Evolutionary conservation across 371 early-diverging fungal genomes (phyloP).

Genomic region (Basidiobolus meristosporus): DNA sequence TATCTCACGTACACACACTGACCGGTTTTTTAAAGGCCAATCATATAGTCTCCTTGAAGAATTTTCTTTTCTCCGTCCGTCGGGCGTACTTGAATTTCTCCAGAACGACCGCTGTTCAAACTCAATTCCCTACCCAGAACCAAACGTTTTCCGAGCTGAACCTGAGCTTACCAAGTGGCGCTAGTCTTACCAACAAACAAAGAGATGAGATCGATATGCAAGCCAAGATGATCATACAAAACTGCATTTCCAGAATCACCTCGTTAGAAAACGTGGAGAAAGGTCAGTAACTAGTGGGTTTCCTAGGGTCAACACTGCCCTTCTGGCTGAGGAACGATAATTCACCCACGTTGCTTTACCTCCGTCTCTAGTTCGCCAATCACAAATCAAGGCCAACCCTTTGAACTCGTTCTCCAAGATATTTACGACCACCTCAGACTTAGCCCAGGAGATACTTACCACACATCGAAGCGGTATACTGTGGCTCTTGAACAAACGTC

Average conservation of each 20-base stretch:
- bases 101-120: too few species aligned
- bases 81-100: not conserved
- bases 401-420: too few species aligned
- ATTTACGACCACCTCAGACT: too few species aligned
- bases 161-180: conserved; percentile 4
- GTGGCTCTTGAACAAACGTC: conserved; percentile 25
- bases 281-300: not conserved
- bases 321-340: too few species aligned
- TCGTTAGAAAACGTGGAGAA: conserved; percentile 21
- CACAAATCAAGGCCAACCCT: too few species aligned
- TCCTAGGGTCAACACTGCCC: too few species aligned
- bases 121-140: too few species aligned
- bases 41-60: not conserved
- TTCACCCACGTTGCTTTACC: too few species aligned
- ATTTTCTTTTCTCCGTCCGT: not conserved
- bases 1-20: too few species aligned
- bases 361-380: too few species aligned
- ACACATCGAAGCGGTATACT: conserved; percentile 24
- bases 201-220: conserved; percentile 37
- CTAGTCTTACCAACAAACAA: conserved; percentile 18
- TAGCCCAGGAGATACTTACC: conserved; percentile 15
- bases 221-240: conserved; percentile 25
- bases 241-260: conserved; percentile 25
- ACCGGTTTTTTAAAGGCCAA: too few species aligned
- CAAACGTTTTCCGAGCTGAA: too few species aligned